These are phyloP conservation scores for Dactylonectria macrodidyma DNA, from an alignment of 2,329 filamentous ascomycete species.

Conservation along the genomic window DNA sequence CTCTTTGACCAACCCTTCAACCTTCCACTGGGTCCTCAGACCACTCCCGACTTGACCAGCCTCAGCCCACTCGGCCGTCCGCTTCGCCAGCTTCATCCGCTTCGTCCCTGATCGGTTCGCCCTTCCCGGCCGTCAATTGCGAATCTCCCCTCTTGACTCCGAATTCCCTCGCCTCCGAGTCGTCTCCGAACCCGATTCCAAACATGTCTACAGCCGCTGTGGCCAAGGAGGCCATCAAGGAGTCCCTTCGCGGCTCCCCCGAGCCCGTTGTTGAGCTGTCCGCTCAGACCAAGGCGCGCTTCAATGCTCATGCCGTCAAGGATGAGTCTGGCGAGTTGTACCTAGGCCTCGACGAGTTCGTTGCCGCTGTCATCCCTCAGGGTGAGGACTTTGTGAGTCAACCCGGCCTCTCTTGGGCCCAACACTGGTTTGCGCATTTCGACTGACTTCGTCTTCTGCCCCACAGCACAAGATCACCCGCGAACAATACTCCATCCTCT, in stretches of 20 bases:
- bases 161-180: constrained; percentile 33
- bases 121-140: constrained; percentile 39
- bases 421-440: constrained; percentile 13
- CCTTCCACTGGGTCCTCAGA: constrained; percentile 39
- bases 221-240: constrained; percentile 82
- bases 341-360: constrained; percentile 89
- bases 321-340: constrained; percentile 84
- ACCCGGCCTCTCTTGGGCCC: constrained; percentile 14
- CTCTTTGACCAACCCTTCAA: constrained; percentile 5
- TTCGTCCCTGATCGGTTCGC: constrained; percentile 33
- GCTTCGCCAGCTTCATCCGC: constrained; percentile 7
- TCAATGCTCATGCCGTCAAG: constrained; percentile 81
- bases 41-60: constrained; percentile 32
- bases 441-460: constrained; percentile 31
- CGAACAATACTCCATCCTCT: constrained; percentile 95
- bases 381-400: constrained; percentile 90
- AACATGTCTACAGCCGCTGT: constrained; percentile 59
- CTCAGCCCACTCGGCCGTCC: constrained; percentile 18
- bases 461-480: constrained; percentile 95
- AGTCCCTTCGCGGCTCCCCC: constrained; percentile 78
- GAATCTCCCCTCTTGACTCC: constrained; percentile 26
- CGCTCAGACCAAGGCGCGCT: constrained; percentile 81
- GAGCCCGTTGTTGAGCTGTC: constrained; percentile 75
- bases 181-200: constrained; percentile 38
- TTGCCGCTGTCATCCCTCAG: constrained; percentile 88